Conservation (phyloP, 140 eudicot species). For the Anethum foeniculum region DNA sequence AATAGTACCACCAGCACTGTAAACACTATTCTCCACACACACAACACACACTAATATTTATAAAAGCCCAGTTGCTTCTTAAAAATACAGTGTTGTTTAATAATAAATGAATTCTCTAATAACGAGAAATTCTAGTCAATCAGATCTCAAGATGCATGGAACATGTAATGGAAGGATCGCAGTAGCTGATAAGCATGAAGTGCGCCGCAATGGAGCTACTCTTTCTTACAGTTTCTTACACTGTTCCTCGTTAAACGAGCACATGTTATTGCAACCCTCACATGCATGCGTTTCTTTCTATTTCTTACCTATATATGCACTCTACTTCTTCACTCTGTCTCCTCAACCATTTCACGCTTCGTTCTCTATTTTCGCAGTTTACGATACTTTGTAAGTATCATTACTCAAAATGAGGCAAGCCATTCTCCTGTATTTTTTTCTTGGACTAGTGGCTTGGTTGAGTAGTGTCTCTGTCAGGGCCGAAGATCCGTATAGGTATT, state of each 20-base stretch:
- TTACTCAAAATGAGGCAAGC: conserved; percentile 26
- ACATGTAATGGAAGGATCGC: background rate
- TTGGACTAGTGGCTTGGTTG: conserved; percentile 49
- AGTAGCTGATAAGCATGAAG: conserved; percentile 31
- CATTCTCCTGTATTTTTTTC: conserved; percentile 28
- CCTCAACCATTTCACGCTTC: background rate
- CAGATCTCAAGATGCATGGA: conserved; percentile 25
- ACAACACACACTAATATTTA: background rate
- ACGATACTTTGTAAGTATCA: conserved; percentile 13
- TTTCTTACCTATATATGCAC: conserved; percentile 1
- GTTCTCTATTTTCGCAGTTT: conserved; percentile 3
- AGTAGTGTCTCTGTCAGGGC: conserved; percentile 41
- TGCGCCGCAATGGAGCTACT: conserved; percentile 43
- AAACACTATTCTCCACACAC: background rate
- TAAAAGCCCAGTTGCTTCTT: background rate
- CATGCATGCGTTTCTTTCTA: conserved; percentile 20
- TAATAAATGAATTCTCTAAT: background rate
- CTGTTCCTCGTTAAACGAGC: conserved; percentile 22
- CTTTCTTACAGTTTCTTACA: background rate
- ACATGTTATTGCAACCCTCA: conserved; percentile 23
- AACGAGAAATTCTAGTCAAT: conserved; percentile 20
- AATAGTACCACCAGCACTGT: background rate
- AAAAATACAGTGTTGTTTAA: background rate
- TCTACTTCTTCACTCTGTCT: background rate
- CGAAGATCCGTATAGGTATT: conserved; percentile 66